Percentiles rank a stretch among this genome's conserved stretches.
Evolutionary conservation across 2,329 filamentous ascomycete species (phyloP).

Genomic region (Paecilomyces niveus): DNA sequence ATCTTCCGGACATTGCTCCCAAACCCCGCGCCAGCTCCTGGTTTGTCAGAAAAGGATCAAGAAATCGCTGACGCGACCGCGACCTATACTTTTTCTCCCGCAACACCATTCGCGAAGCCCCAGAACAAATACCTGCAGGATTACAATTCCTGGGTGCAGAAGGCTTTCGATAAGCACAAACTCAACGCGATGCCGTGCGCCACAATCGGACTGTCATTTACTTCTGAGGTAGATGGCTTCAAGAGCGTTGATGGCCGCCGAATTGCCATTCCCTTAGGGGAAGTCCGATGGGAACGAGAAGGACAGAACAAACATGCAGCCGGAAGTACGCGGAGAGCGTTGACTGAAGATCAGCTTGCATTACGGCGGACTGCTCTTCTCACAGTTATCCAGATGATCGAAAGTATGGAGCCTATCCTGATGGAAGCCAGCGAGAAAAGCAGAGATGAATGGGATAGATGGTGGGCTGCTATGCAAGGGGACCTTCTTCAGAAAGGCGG

Average conservation of each 20-base stretch:
- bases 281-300: slow-evolving; percentile 81
- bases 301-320: slow-evolving; percentile 29
- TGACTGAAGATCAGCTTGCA: slow-evolving; percentile 64
- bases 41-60: slow-evolving; percentile 54
- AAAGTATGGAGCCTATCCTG: slow-evolving; percentile 74
- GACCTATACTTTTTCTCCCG: slow-evolving; percentile 74
- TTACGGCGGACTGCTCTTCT: slow-evolving; percentile 72
- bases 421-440: slow-evolving; percentile 79
- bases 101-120: slow-evolving; percentile 72
- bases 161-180: slow-evolving; percentile 64
- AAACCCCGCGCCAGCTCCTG: slow-evolving; percentile 58
- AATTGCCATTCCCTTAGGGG: slow-evolving; percentile 77
- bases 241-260: slow-evolving; percentile 64
- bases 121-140: slow-evolving; percentile 76
- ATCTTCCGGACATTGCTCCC: slow-evolving; percentile 75
- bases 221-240: slow-evolving; percentile 71
- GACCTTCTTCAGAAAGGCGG: slow-evolving; percentile 74
- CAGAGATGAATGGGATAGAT: slow-evolving; percentile 85
- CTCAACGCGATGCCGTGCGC: slow-evolving; percentile 72
- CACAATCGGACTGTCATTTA: slow-evolving; percentile 64
- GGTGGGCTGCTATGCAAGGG: slow-evolving; percentile 80
- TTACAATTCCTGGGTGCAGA: slow-evolving; percentile 75
- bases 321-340: slow-evolving; percentile 36
- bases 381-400: slow-evolving; percentile 75
- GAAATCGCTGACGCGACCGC: slow-evolving; percentile 61